phyloP scores from a whole-genome alignment of 768 basidiomycete species.

The Strobilomyces dryophilus region DNA sequence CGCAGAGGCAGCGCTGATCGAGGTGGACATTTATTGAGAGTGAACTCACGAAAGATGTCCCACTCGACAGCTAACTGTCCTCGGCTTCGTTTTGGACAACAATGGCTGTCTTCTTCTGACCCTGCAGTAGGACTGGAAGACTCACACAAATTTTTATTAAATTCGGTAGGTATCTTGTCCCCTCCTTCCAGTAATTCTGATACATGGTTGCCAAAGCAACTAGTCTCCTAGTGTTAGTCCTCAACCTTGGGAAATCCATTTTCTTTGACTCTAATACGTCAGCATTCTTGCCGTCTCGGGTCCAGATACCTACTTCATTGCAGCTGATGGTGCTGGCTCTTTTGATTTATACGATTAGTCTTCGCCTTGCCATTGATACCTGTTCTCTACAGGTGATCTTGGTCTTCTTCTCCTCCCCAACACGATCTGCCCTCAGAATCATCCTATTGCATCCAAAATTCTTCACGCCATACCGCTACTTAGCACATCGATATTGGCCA shows the following conservation, averaged over 20 bases:
- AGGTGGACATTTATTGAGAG: no score
- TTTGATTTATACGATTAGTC: conserved; percentile 23
- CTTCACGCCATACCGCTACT: no score
- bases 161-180: neutral
- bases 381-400: neutral
- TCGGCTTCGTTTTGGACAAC: no score
- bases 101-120: neutral
- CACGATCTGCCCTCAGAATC: no score
- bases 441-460: no score
- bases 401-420: no score
- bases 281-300: conserved; percentile 8
- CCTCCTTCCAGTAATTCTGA: neutral
- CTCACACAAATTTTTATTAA: neutral
- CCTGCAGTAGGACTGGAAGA: neutral
- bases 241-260: no score
- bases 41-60: no score
- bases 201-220: neutral
- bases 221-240: conserved; percentile 16
- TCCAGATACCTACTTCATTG: conserved; percentile 7
- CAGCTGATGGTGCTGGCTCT: conserved; percentile 9
- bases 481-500: no score
- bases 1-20: no score
- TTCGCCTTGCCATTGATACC: conserved; percentile 9
- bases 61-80: no score
- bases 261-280: neutral